These are phyloP conservation scores for Colletotrichum falcatum DNA, from an alignment of 2,329 filamentous ascomycete genomes.

Conservation along the genomic window DNA sequence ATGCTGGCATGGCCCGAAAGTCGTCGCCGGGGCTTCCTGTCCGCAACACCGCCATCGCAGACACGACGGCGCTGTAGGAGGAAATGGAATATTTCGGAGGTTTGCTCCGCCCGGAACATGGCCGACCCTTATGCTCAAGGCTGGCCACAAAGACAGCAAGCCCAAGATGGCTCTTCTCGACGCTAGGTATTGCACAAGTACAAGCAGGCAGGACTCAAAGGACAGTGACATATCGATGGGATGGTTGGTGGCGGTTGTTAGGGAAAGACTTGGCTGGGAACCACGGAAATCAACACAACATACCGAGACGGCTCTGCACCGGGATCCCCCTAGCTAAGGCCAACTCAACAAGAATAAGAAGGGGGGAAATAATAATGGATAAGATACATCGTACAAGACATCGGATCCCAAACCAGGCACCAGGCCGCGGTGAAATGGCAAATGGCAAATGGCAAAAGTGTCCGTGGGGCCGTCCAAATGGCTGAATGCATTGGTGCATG, in stretches of 20 bases:
- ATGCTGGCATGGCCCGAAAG: constrained; percentile 12
- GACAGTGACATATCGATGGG: not conserved
- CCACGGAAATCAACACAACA: not conserved
- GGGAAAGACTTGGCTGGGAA: not conserved
- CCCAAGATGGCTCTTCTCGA: not conserved
- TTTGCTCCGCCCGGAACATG: constrained; percentile 14
- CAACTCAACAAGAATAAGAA: not conserved
- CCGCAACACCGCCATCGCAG: not conserved
- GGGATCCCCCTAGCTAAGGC: not conserved
- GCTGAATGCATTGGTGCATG: constrained; percentile 41
- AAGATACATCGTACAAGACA: not conserved
- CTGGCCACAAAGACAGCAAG: not conserved
- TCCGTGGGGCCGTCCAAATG: constrained; percentile 5
- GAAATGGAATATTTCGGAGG: constrained; percentile 35
- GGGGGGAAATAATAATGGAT: not conserved
- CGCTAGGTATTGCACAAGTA: no score
- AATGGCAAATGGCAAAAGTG: constrained; percentile 26
- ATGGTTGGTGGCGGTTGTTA: not conserved
- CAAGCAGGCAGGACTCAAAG: not conserved
- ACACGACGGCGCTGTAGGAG: not conserved
- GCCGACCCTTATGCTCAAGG: constrained; percentile 11
- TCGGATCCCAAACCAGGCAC: not conserved
- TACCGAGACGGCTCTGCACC: not conserved
- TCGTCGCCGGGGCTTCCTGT: not conserved
- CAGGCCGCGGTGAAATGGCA: not conserved